Evolutionary conservation across 1,284 basidiomycete species (phyloP).

Genomic region (Cystobasidium pallidum): DNA sequence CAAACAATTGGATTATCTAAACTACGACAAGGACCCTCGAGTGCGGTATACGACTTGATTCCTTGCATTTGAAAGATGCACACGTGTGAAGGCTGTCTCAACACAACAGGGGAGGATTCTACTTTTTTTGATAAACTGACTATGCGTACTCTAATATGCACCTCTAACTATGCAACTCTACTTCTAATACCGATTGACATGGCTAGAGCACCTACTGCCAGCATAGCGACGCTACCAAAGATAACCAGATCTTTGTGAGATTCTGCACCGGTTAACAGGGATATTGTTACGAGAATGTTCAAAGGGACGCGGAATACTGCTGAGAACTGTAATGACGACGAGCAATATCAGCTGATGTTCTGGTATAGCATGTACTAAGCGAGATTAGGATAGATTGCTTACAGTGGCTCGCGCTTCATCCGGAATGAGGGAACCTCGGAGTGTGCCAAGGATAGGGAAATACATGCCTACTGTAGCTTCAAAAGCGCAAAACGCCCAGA

Average conservation of each 20-base stretch:
- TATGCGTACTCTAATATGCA: background rate
- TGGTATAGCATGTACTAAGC: background rate
- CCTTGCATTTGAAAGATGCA: too few species aligned
- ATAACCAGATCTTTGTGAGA: slow-evolving; percentile 43
- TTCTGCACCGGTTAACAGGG: slow-evolving; percentile 65
- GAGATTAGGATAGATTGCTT: slow-evolving; percentile 52
- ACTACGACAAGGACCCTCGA: too few species aligned
- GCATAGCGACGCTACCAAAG: slow-evolving; percentile 41
- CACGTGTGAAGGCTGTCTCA: too few species aligned
- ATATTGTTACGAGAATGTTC: slow-evolving; percentile 72
- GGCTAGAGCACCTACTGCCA: slow-evolving; percentile 23
- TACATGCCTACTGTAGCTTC: slow-evolving; percentile 77
- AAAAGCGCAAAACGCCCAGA: slow-evolving; percentile 73
- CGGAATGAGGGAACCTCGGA: slow-evolving; percentile 68
- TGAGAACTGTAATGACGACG: slow-evolving; percentile 61
- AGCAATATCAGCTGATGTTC: slow-evolving; percentile 16
- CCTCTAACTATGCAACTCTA: slow-evolving; percentile 11
- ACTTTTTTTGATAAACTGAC: too few species aligned
- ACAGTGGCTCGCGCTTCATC: slow-evolving; percentile 75
- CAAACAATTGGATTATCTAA: too few species aligned
- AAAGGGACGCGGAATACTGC: slow-evolving; percentile 73
- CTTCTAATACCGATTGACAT: slow-evolving; percentile 39
- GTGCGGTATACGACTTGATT: too few species aligned
- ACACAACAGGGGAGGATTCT: too few species aligned
- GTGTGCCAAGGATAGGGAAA: slow-evolving; percentile 75